These are phyloP conservation scores for Daedalea quercina DNA, from an alignment of 768 basidiomycete genomes.

Conservation along the genomic window DNA sequence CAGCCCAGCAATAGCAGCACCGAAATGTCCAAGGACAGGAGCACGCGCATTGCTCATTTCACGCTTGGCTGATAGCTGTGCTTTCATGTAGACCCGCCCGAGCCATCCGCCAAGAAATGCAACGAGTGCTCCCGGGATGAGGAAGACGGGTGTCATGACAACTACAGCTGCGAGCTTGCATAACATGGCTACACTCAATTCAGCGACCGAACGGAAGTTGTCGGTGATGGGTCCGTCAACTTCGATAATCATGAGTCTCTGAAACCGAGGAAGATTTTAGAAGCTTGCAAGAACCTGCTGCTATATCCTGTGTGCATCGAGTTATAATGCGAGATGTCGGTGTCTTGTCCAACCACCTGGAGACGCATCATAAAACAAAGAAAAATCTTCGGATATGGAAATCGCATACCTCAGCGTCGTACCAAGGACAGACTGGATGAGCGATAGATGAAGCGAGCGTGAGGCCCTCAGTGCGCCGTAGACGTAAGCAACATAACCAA, in stretches of 20 bases:
- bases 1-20: slow-evolving; percentile 47
- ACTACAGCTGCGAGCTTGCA: slow-evolving; percentile 31
- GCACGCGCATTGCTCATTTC: slow-evolving; percentile 48
- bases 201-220: slow-evolving; percentile 20
- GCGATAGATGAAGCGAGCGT: slow-evolving; percentile 22
- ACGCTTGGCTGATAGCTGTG: slow-evolving; percentile 51
- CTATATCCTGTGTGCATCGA: slow-evolving; percentile 64
- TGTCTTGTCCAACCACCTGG: slow-evolving; percentile 45
- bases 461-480: slow-evolving; percentile 26
- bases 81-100: slow-evolving; percentile 51
- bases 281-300: slow-evolving; percentile 17
- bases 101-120: slow-evolving; percentile 32
- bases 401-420: slow-evolving; percentile 22
- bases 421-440: slow-evolving; percentile 24
- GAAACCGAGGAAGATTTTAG: neutral
- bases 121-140: slow-evolving; percentile 32
- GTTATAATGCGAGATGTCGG: slow-evolving; percentile 56
- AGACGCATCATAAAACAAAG: neutral
- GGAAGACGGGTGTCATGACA: slow-evolving; percentile 34
- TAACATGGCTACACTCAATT: slow-evolving; percentile 27
- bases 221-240: slow-evolving; percentile 31
- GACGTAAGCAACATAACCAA: slow-evolving; percentile 18
- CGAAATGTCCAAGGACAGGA: slow-evolving; percentile 47
- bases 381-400: neutral
- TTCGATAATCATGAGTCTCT: neutral